Conservation (phyloP, 352 stramenopile species). For the Phytopythium aichiense region DNA sequence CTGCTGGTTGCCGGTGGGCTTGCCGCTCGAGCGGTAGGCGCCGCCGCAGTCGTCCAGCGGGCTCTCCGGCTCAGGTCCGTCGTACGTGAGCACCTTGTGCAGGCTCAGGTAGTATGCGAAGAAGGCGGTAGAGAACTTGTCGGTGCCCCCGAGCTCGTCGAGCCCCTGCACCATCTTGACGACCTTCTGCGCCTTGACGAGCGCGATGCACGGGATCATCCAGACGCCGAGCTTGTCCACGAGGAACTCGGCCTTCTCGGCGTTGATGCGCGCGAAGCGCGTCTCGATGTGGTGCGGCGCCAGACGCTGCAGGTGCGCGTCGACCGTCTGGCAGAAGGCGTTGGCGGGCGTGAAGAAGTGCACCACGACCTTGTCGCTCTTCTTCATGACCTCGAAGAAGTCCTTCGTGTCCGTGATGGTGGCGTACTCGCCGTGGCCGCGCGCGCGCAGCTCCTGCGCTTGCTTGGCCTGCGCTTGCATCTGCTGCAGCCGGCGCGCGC, state of each 20-base stretch:
- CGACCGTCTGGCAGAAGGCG: constrained; percentile 91
- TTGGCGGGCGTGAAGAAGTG: constrained; percentile 96
- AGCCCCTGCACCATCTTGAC: constrained; percentile 95
- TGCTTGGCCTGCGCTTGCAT: constrained; percentile 72
- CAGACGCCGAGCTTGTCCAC: constrained; percentile 94
- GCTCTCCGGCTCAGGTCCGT: constrained; percentile 82
- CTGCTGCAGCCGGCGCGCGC: constrained; percentile 70
- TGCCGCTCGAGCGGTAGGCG: constrained; percentile 33
- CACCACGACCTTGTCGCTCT: constrained; percentile 87
- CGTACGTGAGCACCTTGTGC: constrained; percentile 95
- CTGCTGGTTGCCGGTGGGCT: constrained; percentile 9
- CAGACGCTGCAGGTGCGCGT: constrained; percentile 90
- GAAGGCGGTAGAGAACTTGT: constrained; percentile 92
- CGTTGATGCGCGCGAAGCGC: constrained; percentile 95
- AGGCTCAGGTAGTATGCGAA: constrained; percentile 89
- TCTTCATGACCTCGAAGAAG: constrained; percentile 95
- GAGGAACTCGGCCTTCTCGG: constrained; percentile 96
- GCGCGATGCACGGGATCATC: constrained; percentile 95
- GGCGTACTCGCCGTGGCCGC: constrained; percentile 84
- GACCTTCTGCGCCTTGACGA: constrained; percentile 95
- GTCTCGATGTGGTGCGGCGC: constrained; percentile 93
- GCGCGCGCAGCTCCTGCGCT: constrained; percentile 67
- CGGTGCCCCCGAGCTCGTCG: constrained; percentile 92
- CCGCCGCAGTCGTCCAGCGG: constrained; percentile 62
- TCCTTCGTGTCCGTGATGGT: constrained; percentile 91